Conservation (phyloP, 257 asterid genomes). For the Scutellaria barbata region DNA sequence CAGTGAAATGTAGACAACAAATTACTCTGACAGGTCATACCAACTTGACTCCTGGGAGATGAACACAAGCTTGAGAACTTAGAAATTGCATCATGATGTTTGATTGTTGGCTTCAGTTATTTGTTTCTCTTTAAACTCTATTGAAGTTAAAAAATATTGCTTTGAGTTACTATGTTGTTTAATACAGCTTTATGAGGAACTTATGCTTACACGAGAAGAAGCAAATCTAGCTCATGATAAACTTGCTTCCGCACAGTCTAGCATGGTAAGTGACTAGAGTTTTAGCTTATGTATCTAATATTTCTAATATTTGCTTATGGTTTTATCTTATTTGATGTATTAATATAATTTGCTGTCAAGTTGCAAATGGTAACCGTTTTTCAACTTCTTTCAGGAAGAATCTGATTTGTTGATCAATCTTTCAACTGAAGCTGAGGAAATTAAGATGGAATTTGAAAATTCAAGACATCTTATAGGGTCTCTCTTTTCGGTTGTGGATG, state of each 20-base stretch:
- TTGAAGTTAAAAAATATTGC: constrained; percentile 22
- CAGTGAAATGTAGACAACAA: background rate
- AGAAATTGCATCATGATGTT: constrained; percentile 16
- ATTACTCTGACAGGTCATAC: background rate
- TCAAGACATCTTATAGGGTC: constrained; percentile 52
- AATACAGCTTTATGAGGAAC: constrained; percentile 70
- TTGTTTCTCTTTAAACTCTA: constrained; percentile 8
- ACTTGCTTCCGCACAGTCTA: constrained; percentile 50
- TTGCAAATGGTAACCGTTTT: constrained; percentile 25
- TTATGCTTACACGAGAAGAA: constrained; percentile 64
- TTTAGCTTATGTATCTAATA: constrained; percentile 29
- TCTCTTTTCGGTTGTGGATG: constrained; percentile 62
- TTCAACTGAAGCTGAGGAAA: constrained; percentile 55
- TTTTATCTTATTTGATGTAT: background rate
- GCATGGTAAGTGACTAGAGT: constrained; percentile 44
- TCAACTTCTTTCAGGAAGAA: constrained; percentile 61
- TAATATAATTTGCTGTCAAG: constrained; percentile 14
- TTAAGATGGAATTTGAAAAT: constrained; percentile 64
- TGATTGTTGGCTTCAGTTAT: constrained; percentile 4
- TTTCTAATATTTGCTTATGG: background rate
- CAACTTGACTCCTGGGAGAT: background rate
- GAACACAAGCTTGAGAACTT: constrained; percentile 19
- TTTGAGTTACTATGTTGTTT: constrained; percentile 25
- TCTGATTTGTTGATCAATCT: constrained; percentile 52
- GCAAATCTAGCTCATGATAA: constrained; percentile 62